Base-by-base conservation (phyloP, 2,329 filamentous ascomycete species). In the Pseudocercospora fuligena region DNA sequence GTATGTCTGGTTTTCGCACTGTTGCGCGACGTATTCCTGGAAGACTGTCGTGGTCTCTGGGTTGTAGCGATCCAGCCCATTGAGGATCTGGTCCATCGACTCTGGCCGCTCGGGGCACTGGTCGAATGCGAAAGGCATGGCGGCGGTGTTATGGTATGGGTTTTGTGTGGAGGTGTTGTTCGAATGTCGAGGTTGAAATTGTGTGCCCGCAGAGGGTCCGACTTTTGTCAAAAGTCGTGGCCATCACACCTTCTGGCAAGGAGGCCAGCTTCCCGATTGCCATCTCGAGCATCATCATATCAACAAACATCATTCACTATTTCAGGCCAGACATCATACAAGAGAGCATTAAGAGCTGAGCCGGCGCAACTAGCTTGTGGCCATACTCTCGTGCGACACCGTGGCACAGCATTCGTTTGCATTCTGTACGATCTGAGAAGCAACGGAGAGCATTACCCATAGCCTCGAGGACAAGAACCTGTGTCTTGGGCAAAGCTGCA, bases 41-140 rank as follows among this genome's bases (percentile, higher is more conserved):
- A 99, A 95, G 73, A 92, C 87, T 69, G 88, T 88, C 59, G 96
- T 97, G 60, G 95, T 97, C 85, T 99, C 95, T 49, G 95, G 95
- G 82, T 99, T 99, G 86, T 99, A 99, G 78, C 95, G 89, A 83
- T 99, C 95, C 71, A 99, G 92, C 75, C 95, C 94, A 83, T 94
- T 97, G 79, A 99, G 93, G 78, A 99, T 97, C 81, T 84, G 86
- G 79, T 93, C 91, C 82, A 99, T 96, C 81, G 95, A 90, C 74
- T 95, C 92, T 75, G 95, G 94, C 81, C 95, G 87, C 82, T 97
- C 92, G 76, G 92, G 90, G 85, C 92, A 92, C 82, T 94, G 92
- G 87, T 97, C 94, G 84, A 91, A 91, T 67, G 88, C 82, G 77
- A 80, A 75, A 70, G 81, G 81, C 82, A 84, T 84, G 58, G 29